Base-by-base conservation (phyloP, 306 rosid genomes). In the Vigna radiata region DNA sequence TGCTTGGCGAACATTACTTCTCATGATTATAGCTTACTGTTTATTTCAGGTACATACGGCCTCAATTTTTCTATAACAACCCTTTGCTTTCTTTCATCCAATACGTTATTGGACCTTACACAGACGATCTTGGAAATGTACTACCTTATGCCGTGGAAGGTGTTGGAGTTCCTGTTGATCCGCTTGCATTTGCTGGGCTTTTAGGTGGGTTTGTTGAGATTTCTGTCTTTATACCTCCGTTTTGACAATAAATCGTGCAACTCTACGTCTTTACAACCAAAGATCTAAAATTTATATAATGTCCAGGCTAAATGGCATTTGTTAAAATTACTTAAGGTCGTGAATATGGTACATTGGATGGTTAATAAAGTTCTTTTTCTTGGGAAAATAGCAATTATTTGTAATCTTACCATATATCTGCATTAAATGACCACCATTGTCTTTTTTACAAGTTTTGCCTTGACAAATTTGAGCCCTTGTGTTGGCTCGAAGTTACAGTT, bases 161-260 rank as follows among this genome's bases (percentile, higher is more conserved):
- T 47, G 98, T 91, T 36, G 97, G 98, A 77, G 98, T 94, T 82
- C 98, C 98, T 12, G 97, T 91, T 48, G 98, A 94, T 78, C 98
- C 98, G 27, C 96, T 94, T 73, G 96, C 98, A 68, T 94, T 94
- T 79, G 97, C 98, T 19, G 98, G 98, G 46, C 96, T 94, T 72
- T 84, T 94, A 83, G 97, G 98, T 91, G 61, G 39, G 49, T 53
- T 36, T 76, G 54, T 75, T 39, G 17, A 70, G 47, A 14, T 70
- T 37, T 55, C 23, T 66, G 52, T 33, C 56, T 27, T 55, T 21
- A 13, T 16, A 19, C 72, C 17, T 23, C 33, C 63, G 41, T 68
- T 48, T 23, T 78, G 23, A 41, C 36, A 70, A 13, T 46, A 59
- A 17, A 55, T 14, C 8, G 11, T 79, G 70, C 58, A 58, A 56